Evolutionary conservation across 2,329 filamentous ascomycete genomes (phyloP), one percentile per base, ranked within the genome.

Genomic region (Blumeria graminis): DNA sequence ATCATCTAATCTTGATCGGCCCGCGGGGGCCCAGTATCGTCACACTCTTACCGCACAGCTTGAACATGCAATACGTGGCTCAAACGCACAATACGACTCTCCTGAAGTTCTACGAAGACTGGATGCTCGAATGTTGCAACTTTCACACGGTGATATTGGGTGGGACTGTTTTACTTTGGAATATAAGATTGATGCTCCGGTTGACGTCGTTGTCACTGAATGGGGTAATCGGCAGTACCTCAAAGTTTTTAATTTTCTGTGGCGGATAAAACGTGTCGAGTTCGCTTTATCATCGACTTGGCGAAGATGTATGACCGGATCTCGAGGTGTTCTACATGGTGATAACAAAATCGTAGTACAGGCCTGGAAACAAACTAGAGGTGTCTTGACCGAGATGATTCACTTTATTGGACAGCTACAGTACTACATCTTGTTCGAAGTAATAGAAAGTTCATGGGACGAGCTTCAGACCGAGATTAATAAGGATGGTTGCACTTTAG

Each of bases 101-200:
- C 79, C 86, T 1, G 93, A 98, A 65, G 89, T 98, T 5, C 77
- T 98, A 33, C 81, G 87, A 5, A 80, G 92, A 10, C 76, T 98
- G 3, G 92, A 98, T 69, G 90, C 92, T n/a, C 85, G 93, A 59
- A 96, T 98, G 90, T 76, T 98, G 43, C 90, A 96, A 70, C 76
- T 96, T 6, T 93, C 85, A 8, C 89, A 95, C 63, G 92, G 92
- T 55, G 92, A 98, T 64, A 96, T 95, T 56, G 92, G 92, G 54
- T 98, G 92, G 92, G 92, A 98, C 66, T 94, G 93, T 66, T 98
- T 98, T 70, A 98, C 92, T 0, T 78, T 98, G 8, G 93, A 98
- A 68, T 98, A 98, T 71, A 95, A 96, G 68, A 92, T 98, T 62
- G 89, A 94, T 67, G 85, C 90, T 1, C 92, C 92, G 0, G 86